Conservation (phyloP, 805 yeast species). For the Candida qinlingensis region DNA sequence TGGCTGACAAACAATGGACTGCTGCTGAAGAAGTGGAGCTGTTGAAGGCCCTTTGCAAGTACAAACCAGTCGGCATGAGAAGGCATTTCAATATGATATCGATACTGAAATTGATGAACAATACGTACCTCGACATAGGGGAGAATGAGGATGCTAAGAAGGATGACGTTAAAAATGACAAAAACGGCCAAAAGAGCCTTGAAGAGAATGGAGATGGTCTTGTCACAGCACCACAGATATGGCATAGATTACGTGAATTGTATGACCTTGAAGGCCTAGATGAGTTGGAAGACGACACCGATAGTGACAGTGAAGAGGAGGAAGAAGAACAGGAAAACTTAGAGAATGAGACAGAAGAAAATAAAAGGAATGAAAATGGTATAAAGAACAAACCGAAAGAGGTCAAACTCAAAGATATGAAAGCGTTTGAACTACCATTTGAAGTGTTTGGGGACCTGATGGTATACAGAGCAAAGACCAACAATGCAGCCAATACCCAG, state of each 20-base stretch:
- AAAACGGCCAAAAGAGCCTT: too few species aligned
- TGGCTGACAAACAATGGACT: slow-evolving; percentile 39
- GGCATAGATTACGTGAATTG: slow-evolving; percentile 47
- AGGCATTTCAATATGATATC: slow-evolving; percentile 35
- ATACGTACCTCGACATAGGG: slow-evolving; percentile 5
- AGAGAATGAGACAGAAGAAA: not conserved
- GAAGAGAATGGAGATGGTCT: not conserved
- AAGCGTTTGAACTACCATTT: slow-evolving; percentile 4
- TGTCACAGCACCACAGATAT: slow-evolving; percentile 42
- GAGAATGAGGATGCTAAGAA: slow-evolving; percentile 16
- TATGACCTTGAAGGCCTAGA: slow-evolving; percentile 59
- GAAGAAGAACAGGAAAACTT: not conserved
- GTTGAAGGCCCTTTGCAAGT: slow-evolving; percentile 55
- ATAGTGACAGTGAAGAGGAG: slow-evolving; percentile 8
- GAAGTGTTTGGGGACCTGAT: slow-evolving; percentile 9
- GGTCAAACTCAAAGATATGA: not conserved
- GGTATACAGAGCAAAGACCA: not conserved
- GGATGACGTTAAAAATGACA: slow-evolving; percentile 21
- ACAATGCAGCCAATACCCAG: not conserved
- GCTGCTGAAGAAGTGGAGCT: slow-evolving; percentile 57
- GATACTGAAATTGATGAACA: slow-evolving; percentile 16
- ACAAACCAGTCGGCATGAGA: slow-evolving; percentile 58
- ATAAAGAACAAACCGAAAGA: not conserved
- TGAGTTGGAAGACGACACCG: slow-evolving; percentile 38
- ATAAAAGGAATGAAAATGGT: not conserved